Evolutionary conservation across 2,329 filamentous ascomycete species (phyloP).

Genomic region (Aspergillus pseudonomiae): DNA sequence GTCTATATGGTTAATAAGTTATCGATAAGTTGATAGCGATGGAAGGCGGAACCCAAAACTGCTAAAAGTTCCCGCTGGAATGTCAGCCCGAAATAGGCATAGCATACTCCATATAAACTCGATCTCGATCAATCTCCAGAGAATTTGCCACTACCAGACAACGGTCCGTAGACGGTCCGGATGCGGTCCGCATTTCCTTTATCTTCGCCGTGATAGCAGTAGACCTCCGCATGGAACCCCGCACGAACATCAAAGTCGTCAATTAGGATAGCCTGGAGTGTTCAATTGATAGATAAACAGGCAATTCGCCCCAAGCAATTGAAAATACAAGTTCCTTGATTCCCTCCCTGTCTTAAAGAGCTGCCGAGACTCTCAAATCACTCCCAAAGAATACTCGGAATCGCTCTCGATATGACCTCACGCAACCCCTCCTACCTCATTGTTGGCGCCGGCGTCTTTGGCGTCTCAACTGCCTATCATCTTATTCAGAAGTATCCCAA

Average conservation of each 20-base stretch:
- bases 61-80: not conserved
- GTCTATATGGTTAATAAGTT: too few species aligned
- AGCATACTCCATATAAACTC: not conserved
- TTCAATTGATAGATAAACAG: not conserved
- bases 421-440: not conserved
- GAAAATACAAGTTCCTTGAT: not conserved
- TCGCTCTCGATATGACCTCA: not conserved
- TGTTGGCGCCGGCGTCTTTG: conserved; percentile 25
- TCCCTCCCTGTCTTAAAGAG: not conserved
- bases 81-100: not conserved
- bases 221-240: not conserved
- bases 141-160: not conserved
- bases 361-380: not conserved
- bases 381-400: not conserved
- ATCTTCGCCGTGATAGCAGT: not conserved
- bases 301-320: not conserved
- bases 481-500: conserved; percentile 34
- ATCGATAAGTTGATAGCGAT: too few species aligned
- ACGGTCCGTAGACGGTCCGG: not conserved
- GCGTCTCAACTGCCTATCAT: conserved; percentile 32
- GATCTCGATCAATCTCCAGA: not conserved
- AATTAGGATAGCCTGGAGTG: not conserved
- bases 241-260: not conserved
- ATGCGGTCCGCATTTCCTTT: too few species aligned
- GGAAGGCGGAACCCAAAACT: not conserved